Base-by-base conservation (phyloP, 805 yeast genomes). In the Candida sakaeoensis region DNA sequence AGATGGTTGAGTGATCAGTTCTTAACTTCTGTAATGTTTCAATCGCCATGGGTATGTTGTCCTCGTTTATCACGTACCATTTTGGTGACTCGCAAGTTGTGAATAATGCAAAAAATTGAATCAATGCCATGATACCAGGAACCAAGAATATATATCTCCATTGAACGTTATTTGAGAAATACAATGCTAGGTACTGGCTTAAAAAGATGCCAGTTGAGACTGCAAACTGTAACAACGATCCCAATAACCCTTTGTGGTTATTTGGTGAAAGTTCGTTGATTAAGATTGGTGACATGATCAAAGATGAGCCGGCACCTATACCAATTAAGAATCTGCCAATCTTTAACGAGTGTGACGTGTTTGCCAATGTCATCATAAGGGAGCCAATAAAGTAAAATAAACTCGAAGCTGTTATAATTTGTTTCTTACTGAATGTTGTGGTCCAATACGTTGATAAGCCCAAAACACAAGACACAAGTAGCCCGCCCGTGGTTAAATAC, bases 221-320 rank as follows among this genome's bases (percentile, higher is more conserved):
- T 0, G 69, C 62, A 15, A 66, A 51, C 50, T 67, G 74, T 28
- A 61, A 50, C 24, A 66, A 48, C 2, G 70, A 54, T 1, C 74
- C 74, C 46, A 68, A 45, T 12, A 66, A 51, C n/a, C 74, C 74
- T 15, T 71, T 48, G 39, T 65, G 69, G 43, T 61, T 63, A 9
- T 56, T 46, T 1, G 73, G 72, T 1, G 73, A 54, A 13, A 68
- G 40, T 42, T 68, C 73, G 44, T 60, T 67, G 37, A 68, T 54
- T 36, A 66, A 50, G 31, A 68, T 58, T 5, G 72, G 73, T 10
- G 72, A 58, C 27, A 65, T 60, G n/a, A 65, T 65, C 41, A 66
- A 54, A 3, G 65, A 53, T 6, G 63, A 50, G 3, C 72, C 74
- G 3, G 71, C 68, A 3, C 61, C 72, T 13, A 67, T 15, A 2